Evolutionary conservation across 2,329 filamentous ascomycete species (phyloP), one percentile per base, ranked within the genome.

Genomic region (Aureobasidium subglaciale): DNA sequence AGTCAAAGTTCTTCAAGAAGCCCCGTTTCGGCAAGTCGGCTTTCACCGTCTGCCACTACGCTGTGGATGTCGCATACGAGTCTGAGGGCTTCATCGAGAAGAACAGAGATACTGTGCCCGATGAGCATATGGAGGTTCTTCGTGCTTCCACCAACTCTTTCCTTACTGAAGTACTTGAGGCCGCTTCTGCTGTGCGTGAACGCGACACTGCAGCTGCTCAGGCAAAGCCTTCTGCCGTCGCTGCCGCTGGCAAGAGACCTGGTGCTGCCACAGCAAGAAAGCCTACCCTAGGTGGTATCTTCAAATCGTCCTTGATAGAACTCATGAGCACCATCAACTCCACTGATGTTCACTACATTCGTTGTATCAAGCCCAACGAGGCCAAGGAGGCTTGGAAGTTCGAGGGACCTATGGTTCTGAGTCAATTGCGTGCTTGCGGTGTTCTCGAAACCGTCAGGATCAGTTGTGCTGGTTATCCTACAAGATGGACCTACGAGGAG

Each of bases 31-130:
- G 93, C 63, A 97, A 97, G 73, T 96, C 91, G 13, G 81, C 93
- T 1, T 99, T 99, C 75, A 97, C 93, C 7, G 91, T 99, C 60
- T 97, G 92, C 72, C 95, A 99, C 74, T 99, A 99, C 73, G 93
- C 93, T 52, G 80, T 99, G 56, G 93, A 99, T 66, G 93, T 99
- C 64, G 97, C 92, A 16, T 99, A 99, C 70, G 93, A 99, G 72
- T 97, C 92, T 1, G 93, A 99, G 64, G 93, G 93, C 43, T 99
- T 99, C 74, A 96, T 99, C 66, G 95, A 99, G 72, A 99, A 99
- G 81, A 99, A 99, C 73, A 85, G 93, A 71, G 93, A 99, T 71
- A 99, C 95, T 18, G 93, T 99, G 43, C 93, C 93, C 5, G 93
- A 99, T 68, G 93, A 99, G 75, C 93, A 97, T 69, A 88, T 99